Evolutionary conservation across 73 alveolate species (phyloP).

Genomic region (Paramecium tetraurelia): DNA sequence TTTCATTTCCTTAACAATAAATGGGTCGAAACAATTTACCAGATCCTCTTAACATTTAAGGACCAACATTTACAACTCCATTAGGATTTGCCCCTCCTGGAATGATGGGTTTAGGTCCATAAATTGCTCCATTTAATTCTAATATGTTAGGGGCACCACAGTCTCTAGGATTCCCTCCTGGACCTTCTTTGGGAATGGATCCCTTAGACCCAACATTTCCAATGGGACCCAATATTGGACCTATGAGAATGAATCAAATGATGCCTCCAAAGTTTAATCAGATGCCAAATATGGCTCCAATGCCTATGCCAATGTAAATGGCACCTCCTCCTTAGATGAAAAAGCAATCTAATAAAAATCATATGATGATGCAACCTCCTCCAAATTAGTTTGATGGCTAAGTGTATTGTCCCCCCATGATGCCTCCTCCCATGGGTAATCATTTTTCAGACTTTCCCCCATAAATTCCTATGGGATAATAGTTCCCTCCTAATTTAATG

Average conservation of each 20-base stretch:
- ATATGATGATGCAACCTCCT: conserved; percentile 3
- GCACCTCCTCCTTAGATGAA: background rate
- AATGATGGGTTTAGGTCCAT: conserved; percentile 21
- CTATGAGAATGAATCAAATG: background rate
- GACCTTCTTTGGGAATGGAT: background rate
- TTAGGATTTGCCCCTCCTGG: conserved; percentile 7
- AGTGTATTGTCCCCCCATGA: background rate
- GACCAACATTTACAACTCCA: background rate
- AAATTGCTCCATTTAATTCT: conserved; percentile 5
- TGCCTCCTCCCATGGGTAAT: background rate
- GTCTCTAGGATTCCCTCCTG: background rate
- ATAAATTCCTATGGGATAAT: background rate
- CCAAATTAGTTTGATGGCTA: background rate
- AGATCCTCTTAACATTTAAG: background rate
- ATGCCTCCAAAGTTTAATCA: background rate
- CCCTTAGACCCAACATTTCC: background rate
- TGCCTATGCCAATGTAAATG: background rate
- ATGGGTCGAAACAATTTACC: background rate
- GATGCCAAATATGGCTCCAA: background rate
- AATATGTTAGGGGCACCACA: background rate
- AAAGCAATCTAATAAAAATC: background rate
- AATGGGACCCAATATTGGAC: background rate
- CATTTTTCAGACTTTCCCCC: background rate
- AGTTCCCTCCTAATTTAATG: background rate
- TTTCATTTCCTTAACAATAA: conserved; percentile 3